Base-by-base conservation (phyloP, 495 filamentous ascomycete species). In the Rusavskia elegans region DNA sequence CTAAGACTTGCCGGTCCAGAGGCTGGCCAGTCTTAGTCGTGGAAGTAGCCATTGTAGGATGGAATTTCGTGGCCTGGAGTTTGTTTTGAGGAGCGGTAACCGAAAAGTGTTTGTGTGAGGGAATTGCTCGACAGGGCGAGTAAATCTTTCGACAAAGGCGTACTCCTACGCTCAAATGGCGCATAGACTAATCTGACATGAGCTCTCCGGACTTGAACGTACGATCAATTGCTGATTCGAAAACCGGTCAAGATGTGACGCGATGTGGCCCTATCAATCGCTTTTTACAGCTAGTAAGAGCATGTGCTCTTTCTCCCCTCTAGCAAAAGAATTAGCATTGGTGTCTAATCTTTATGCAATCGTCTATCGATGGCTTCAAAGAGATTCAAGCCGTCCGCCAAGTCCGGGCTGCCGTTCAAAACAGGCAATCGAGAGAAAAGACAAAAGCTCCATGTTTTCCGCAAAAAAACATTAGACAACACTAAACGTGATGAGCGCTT, bases 21-120 rank as follows among this genome's bases (percentile, higher is more conserved):
- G 83, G 79, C 72, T 90, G 79, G 56, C 90, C 92, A 63, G 85
- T 89, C 64, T 85, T 82, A 36, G 90, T 96, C 53, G 69, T 78
- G 59, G 77, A 71, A 39, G 84, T 84, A 44, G 80, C 74, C 77
- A 80, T 80, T 54, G 56, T 68, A 50, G 62, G 52, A 53, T 65
- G 25, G 17, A 23, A 20, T 41, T 56, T 55, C 10, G 44, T 51
- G 13, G 32, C 11, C 51, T 66, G 59, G 45, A 62, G 63, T 53
- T 54, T 67, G n/a, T 48, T 55, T 10, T 51, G 35, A 35, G 49
- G 39, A 27, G 48, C 21, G 3, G 60, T 60, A 13, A 55, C 42
- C 40, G 57, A 56, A 48, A 68, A 66, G 29, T 50, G 51, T 56
- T 55, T 55, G 13, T 19, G 11, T n/a, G 14, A 29, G 5, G 14